A percentile compares a stretch with the other conserved stretches of the same genome.
Conservation (phyloP, 2,329 filamentous ascomycete genomes). For the Xylariaceae sp. region DNA sequence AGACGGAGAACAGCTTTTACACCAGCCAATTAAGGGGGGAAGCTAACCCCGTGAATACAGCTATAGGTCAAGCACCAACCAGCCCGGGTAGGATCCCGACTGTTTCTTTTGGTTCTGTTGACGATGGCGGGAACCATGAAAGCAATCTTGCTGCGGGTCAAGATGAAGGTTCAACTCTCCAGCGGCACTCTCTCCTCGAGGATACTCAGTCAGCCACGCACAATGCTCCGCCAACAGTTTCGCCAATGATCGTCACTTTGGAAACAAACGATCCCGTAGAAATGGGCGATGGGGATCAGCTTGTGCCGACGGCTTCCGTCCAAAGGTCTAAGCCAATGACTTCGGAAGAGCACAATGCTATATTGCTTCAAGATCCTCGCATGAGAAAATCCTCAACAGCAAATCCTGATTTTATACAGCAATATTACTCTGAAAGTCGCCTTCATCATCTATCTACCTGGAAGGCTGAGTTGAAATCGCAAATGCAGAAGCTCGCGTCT, state of each 20-base stretch:
- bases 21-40: conserved; percentile 59
- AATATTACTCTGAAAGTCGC: conserved; percentile 92
- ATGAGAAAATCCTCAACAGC: conserved; percentile 86
- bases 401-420: conserved; percentile 88
- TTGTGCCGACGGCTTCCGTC: no score
- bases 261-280: conserved; percentile 5
- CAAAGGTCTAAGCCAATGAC: conserved; percentile 60
- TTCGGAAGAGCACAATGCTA: conserved; percentile 88
- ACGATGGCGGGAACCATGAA: not conserved
- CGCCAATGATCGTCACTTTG: not conserved
- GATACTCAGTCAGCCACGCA: not conserved
- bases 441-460: conserved; percentile 93
- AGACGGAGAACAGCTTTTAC: conserved; percentile 81
- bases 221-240: not conserved
- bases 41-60: conserved; percentile 16
- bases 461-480: conserved; percentile 91
- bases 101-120: not conserved
- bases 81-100: conserved; percentile 10
- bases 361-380: conserved; percentile 76
- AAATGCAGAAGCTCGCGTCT: conserved; percentile 74
- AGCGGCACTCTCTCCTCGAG: not conserved
- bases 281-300: conserved; percentile 12
- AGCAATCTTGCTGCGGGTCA: not conserved
- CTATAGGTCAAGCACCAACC: not conserved
- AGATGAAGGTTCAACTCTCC: not conserved